Conservation (phyloP, 2,329 filamentous ascomycete species). For the Nigrospora sphaerica region DNA sequence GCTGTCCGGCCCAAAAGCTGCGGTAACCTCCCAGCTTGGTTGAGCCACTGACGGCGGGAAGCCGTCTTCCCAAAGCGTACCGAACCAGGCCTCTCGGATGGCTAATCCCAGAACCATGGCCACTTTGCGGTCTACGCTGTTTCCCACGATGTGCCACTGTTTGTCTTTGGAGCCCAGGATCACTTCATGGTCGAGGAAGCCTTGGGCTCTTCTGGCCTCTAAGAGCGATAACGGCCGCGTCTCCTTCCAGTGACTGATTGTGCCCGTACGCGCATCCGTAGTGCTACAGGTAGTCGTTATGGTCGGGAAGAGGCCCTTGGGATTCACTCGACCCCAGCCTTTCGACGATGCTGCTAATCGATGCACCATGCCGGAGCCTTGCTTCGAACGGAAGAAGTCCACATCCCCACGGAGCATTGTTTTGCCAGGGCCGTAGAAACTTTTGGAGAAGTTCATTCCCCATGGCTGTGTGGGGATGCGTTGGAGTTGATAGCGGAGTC, state of each 20-base stretch:
- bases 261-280: slow-evolving; percentile 48
- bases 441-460: slow-evolving; percentile 42
- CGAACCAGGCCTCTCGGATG: slow-evolving; percentile 51
- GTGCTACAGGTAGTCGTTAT: slow-evolving; percentile 48
- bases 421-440: slow-evolving; percentile 25
- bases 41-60: not conserved
- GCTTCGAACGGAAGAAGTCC: slow-evolving; percentile 3
- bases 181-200: slow-evolving; percentile 63
- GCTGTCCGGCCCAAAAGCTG: not conserved
- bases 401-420: slow-evolving; percentile 8
- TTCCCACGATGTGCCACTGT: slow-evolving; percentile 65
- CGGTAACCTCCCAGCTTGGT: not conserved
- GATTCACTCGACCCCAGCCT: slow-evolving; percentile 47
- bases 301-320: slow-evolving; percentile 50
- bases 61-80: slow-evolving; percentile 14
- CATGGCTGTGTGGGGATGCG: slow-evolving; percentile 53
- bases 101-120: slow-evolving; percentile 59
- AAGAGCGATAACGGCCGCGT: slow-evolving; percentile 54
- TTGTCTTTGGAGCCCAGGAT: slow-evolving; percentile 49
- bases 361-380: not conserved
- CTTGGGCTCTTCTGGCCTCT: slow-evolving; percentile 64
- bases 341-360: slow-evolving; percentile 14
- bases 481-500: slow-evolving; percentile 38
- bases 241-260: slow-evolving; percentile 58
- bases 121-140: slow-evolving; percentile 66